Evolutionary conservation across 768 basidiomycete species (phyloP).

Genomic region (Suillus hirtellus): DNA sequence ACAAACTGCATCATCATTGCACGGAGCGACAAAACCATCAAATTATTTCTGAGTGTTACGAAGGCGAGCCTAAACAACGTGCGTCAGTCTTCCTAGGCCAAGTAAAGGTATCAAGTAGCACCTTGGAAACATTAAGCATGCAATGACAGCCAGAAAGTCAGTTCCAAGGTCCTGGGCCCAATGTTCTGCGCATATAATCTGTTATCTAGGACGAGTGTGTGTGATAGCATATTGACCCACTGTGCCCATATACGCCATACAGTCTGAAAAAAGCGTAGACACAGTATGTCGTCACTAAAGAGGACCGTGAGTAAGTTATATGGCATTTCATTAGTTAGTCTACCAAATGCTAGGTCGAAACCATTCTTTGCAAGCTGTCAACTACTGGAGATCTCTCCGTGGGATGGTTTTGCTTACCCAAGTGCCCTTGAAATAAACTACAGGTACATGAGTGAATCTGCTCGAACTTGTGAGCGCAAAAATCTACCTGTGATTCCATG

Average conservation of each 20-base stretch:
- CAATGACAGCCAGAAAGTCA: conserved; percentile 86
- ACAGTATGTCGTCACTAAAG: conserved; percentile 71
- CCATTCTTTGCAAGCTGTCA: conserved; percentile 60
- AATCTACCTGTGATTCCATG: conserved; percentile 81
- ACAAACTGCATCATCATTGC: conserved; percentile 93
- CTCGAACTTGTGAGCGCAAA: not conserved
- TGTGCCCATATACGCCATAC: conserved; percentile 71
- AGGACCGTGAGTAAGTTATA: conserved; percentile 4
- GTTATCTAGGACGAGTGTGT: conserved; percentile 7
- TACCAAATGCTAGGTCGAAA: conserved; percentile 90
- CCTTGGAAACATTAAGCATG: conserved; percentile 90
- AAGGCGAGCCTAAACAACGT: conserved; percentile 71
- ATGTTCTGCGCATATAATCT: conserved; percentile 37
- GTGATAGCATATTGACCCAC: conserved; percentile 38
- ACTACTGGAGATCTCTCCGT: not conserved
- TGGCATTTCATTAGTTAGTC: conserved; percentile 16
- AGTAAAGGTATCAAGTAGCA: conserved; percentile 20
- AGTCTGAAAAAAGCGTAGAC: conserved; percentile 76
- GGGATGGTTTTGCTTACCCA: conserved; percentile 51
- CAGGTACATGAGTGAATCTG: conserved; percentile 12
- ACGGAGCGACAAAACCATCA: conserved; percentile 79
- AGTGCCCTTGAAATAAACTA: conserved; percentile 83
- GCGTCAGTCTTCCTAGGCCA: conserved; percentile 5
- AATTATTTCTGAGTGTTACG: conserved; percentile 79
- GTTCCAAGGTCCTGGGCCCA: conserved; percentile 74